Evolutionary conservation across 495 filamentous ascomycete species (phyloP), one percentile per base, ranked within the genome.

Genomic region (Xanthoparmelia taractica): DNA sequence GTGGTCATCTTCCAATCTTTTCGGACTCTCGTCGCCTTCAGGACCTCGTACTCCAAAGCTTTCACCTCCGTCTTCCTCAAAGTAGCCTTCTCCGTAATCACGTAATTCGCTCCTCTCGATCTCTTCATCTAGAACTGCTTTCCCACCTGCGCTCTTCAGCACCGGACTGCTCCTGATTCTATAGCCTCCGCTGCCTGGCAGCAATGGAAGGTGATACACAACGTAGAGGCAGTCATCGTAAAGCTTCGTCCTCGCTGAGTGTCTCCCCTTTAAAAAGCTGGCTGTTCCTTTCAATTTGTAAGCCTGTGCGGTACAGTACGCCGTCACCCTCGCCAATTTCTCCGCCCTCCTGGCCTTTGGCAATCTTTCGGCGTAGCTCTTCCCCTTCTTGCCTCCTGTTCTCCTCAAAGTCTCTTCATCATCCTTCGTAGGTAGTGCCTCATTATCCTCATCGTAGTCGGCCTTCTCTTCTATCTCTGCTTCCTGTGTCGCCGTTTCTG

Each of bases 201-300:
- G 76, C 57, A 99, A 73, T 12, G 94, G 94, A 33, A 96, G 77
- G 76, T 97, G 92, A 73, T 97, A 99, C 37, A 93, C 94, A 8
- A 85, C 88, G 69, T 99, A 99, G 25, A 99, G 79, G 70, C 95
- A 97, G 71, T 99, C 95, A 73, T 97, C 95, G 73, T 99, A 99
- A n/a, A 97, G 80, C 73, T 99, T 99, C 47, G 92, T 96, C 76
- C 89, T 84, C 0, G 91, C 95, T n/a, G 87, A 87, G 80, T 99
- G 94, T 70, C 84, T 84, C 54, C 87, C 90, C 71, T 87, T 89
- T 41, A 96, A 80, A 76, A 99, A 99, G 54, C 88, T 83, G 25
- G 91, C 90, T 47, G 91, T 88, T 33, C 86, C 82, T 68, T 87
- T 87, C 78, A 96, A 86, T 76, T 90, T 93, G 74, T 88, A 97